These are phyloP conservation scores for Geotrichum histeridarum DNA, from an alignment of 1,139 yeast species.

Conservation along the genomic window DNA sequence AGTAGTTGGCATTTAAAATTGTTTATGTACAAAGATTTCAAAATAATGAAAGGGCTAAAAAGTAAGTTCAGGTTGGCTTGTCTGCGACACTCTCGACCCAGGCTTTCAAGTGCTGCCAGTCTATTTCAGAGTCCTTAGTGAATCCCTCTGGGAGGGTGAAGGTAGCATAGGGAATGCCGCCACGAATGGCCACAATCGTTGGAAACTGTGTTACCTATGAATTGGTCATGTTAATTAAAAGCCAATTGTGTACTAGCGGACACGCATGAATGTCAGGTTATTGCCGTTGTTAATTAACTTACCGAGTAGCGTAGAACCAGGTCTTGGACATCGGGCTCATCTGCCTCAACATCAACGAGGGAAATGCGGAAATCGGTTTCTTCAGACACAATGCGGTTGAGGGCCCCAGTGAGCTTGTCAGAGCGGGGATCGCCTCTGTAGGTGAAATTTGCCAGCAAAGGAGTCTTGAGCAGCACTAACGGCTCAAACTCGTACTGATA, in stretches of 20 bases:
- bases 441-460: slow-evolving; percentile 69
- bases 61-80: slow-evolving; percentile 7
- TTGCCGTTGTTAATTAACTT: not conserved
- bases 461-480: slow-evolving; percentile 48
- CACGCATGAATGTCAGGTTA: not conserved
- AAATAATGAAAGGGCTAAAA: not conserved
- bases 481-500: slow-evolving; percentile 53
- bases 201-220: slow-evolving; percentile 53
- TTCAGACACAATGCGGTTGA: slow-evolving; percentile 52
- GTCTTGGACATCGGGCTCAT: slow-evolving; percentile 57
- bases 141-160: slow-evolving; percentile 41
- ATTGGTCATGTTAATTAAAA: not conserved
- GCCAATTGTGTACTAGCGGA: not conserved
- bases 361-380: slow-evolving; percentile 52
- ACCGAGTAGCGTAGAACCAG: slow-evolving; percentile 52
- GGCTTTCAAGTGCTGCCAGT: slow-evolving; percentile 49
- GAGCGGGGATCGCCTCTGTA: slow-evolving; percentile 59
- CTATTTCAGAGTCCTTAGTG: slow-evolving; percentile 42
- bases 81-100: slow-evolving; percentile 52
- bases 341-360: slow-evolving; percentile 66
- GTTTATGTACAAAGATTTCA: not conserved
- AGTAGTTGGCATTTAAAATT: not conserved
- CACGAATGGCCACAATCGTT: slow-evolving; percentile 58
- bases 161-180: slow-evolving; percentile 57
- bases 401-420: slow-evolving; percentile 57